Evolutionary conservation across 2,329 filamentous ascomycete species (phyloP), one percentile per base, ranked within the genome.

Genomic region (Xylaria multiplex): DNA sequence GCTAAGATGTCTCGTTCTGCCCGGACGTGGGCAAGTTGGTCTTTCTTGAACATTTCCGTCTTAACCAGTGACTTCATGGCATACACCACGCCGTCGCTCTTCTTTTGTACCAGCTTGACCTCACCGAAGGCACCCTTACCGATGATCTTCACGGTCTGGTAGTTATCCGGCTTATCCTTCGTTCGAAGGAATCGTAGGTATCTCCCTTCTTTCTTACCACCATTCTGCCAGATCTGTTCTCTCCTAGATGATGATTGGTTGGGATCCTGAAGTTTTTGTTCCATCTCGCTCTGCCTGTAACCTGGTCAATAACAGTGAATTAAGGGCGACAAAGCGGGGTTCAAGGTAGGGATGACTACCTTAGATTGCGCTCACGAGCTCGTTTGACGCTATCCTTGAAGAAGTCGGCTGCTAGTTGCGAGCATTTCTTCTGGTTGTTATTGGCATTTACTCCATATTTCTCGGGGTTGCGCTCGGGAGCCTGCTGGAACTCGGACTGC

Each of bases 41-140:
- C 96, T 81, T 97, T 97, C 83, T 97, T 97, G 84, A 97, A 97
- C 96, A 99, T 99, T 81, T 99, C 96, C 55, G 93, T 93, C 85
- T 99, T 99, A 80, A 99, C 93, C 72, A 99, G 85, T 52, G 95
- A 98, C 84, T 99, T 99, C 85, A 99, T 91, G 67, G 96, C 96
- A 75, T 98, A 99, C 70, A 99, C 94, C 81, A 97, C 97, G 80
- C 93, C 93, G 76, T 98, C 96, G 59, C 92, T 90, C 85, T 94
- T 97, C 82, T 97, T 93, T 82, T 97, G 94, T 65, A 99, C 96
- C 68, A 99, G 86, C 82, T 97, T 97, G 75, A 99, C 96, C 81
- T 99, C 96, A 78, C 96, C 96, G 76, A 99, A 99, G 14, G 96
- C 96, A 80, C 96, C 96, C 85, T 99, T 99, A 77, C 96, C 96